Base-by-base conservation (phyloP, 805 yeast genomes). In the Lipomyces spencermartinsiae region DNA sequence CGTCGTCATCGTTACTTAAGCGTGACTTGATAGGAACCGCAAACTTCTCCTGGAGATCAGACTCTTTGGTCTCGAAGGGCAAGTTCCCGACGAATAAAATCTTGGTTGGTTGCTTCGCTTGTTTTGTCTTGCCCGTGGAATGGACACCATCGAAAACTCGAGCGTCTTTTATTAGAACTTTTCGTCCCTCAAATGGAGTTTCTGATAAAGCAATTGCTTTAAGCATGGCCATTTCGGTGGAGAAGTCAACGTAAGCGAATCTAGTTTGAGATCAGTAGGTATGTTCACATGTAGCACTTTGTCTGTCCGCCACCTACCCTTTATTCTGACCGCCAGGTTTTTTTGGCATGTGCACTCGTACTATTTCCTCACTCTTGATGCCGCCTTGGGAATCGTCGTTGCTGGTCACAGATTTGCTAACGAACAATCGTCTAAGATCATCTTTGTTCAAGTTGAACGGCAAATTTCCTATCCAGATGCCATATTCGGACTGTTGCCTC, bases 381-480 rank as follows among this genome's bases (percentile, higher is more conserved):
- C 75, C 74, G 34, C 53, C 61, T 25, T 57, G 58, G 19, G 2
- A 31, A 10, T 12, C 65, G 8, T 33, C 63, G 31, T 71, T 77
- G 5, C 76, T 81, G 2, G 78, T 78, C 1, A 3, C 29, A 0
- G 94, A 85, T 75, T 89, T 91, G 9, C 85, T 83, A 1, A 83
- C 80, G 7, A 95, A 78, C 71, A 90, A 92, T 63, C 87, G 83
- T 14, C 81, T 80, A 43, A 95, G 76, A 71, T 93, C 96, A 46
- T 90, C 94, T 73, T 85, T 87, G 0, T 88, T 83, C 4, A 97
- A 92, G 62, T 91, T 95, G 75, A 89, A 95, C 0, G 97, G 84
- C 71, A 95, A 80, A 77, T 95, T 95, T 56, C 99, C 99, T 59
- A 95, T 86, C 99, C 99, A 95, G 46, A 93, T 95, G 58, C 96